Percentiles rank a stretch among this genome's conserved stretches.
Conservation (phyloP, 2,329 filamentous ascomycete genomes). For the Penicillium sp. region DNA sequence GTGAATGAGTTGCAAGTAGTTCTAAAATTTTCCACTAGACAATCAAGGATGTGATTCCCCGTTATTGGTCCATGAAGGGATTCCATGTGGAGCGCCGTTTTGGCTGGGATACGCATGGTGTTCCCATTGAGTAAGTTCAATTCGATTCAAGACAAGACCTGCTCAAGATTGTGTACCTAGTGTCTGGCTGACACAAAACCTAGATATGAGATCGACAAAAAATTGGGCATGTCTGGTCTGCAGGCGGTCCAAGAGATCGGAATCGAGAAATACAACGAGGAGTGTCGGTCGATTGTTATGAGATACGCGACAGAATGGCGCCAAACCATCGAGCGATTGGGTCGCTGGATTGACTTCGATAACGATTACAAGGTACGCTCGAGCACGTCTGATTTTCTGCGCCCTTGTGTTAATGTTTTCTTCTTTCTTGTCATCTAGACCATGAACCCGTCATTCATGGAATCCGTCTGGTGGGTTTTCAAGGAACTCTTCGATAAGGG, state of each 20-base stretch:
- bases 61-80: constrained; percentile 98
- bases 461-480: constrained; percentile 95
- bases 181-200: background rate
- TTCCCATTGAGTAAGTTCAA: constrained; percentile 69
- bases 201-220: constrained; percentile 90
- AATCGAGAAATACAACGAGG: constrained; percentile 83
- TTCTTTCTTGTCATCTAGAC: constrained; percentile 54
- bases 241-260: constrained; percentile 85
- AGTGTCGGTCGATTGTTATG: constrained; percentile 93
- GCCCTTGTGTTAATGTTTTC: constrained; percentile 5
- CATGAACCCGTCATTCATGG: constrained; percentile 95
- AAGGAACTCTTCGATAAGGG: constrained; percentile 89
- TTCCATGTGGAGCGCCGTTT: constrained; percentile 89
- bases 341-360: constrained; percentile 97
- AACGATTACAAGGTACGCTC: constrained; percentile 81
- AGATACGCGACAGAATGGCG: constrained; percentile 85
- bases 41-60: constrained; percentile 94
- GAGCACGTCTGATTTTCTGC: background rate
- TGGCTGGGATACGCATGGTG: constrained; percentile 92
- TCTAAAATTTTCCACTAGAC: constrained; percentile 47
- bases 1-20: background rate
- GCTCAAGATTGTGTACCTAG: background rate
- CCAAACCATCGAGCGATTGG: constrained; percentile 79
- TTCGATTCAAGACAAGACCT: background rate
- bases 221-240: constrained; percentile 81